phyloP scores from a whole-genome alignment of 1,284 basidiomycete genomes.

The Neolentinus lepideus region DNA sequence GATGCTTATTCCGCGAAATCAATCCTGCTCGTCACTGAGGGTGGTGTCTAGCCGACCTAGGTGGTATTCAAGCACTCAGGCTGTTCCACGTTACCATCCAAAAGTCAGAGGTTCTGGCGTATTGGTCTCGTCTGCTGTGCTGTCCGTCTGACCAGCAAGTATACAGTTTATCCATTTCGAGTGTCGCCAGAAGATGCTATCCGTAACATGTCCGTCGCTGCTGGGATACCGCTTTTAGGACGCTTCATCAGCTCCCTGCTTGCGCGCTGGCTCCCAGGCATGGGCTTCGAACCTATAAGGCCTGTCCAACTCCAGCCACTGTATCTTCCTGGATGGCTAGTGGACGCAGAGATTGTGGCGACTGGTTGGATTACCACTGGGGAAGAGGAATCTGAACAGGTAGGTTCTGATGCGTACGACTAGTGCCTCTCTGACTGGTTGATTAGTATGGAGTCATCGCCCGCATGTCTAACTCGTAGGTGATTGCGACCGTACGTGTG shows the following conservation, averaged over 20 bases:
- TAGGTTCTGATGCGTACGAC: too few species aligned
- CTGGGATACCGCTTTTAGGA: conserved; percentile 12
- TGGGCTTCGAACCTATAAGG: conserved; percentile 17
- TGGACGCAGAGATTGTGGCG: conserved; percentile 44
- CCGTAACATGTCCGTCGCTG: conserved; percentile 16
- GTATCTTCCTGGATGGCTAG: conserved; percentile 56
- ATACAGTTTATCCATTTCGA: not conserved
- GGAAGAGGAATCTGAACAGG: not conserved
- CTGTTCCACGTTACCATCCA: conserved; percentile 20
- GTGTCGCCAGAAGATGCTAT: conserved; percentile 23
- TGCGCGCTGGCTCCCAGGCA: conserved; percentile 20
- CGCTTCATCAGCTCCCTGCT: conserved; percentile 10
- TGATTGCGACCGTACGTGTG: conserved; percentile 11
- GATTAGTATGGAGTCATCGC: conserved; percentile 9
- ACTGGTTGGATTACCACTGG: conserved; percentile 3
- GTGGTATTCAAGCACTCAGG: conserved; percentile 5
- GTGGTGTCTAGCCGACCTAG: conserved; percentile 1
- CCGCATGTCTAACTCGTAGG: conserved; percentile 10
- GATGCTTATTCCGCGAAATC: not conserved
- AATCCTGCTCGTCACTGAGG: not conserved
- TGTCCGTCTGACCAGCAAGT: conserved; percentile 28
- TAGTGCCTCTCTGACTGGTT: conserved; percentile 7
- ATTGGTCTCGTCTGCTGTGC: not conserved
- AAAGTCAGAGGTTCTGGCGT: conserved; percentile 37
- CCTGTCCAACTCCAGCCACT: conserved; percentile 32